Conservation (phyloP, 2,329 filamentous ascomycete species). For the Nannizziopsis arthrosporioides region DNA sequence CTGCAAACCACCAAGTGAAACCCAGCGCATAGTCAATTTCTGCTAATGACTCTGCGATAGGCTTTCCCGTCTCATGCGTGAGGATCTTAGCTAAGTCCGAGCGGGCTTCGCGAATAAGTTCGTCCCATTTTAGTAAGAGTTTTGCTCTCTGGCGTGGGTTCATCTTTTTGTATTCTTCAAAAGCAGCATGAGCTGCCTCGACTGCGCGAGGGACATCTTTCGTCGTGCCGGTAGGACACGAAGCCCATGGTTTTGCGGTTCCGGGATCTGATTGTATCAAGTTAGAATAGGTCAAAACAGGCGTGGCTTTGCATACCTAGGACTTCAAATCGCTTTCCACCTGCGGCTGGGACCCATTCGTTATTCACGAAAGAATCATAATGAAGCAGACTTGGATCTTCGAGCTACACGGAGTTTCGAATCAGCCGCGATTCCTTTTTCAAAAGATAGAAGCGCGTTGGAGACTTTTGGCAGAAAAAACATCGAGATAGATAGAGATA, state of each 20-base stretch:
- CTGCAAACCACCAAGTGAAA: slow-evolving; percentile 72
- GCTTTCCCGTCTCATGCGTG: slow-evolving; percentile 85
- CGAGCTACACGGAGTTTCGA: slow-evolving; percentile 25
- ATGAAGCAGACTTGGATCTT: slow-evolving; percentile 39
- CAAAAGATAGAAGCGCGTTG: neutral
- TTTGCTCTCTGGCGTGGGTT: slow-evolving; percentile 52
- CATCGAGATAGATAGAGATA: neutral
- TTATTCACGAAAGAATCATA: slow-evolving; percentile 43
- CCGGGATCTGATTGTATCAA: slow-evolving; percentile 38
- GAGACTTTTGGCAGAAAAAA: neutral
- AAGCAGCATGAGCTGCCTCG: slow-evolving; percentile 48
- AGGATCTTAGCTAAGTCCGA: slow-evolving; percentile 70
- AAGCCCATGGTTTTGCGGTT: slow-evolving; percentile 40
- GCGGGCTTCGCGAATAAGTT: slow-evolving; percentile 49
- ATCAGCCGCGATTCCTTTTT: neutral
- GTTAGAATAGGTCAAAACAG: slow-evolving; percentile 3
- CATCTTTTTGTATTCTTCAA: slow-evolving; percentile 47
- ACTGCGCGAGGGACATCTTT: slow-evolving; percentile 53
- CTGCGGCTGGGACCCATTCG: slow-evolving; percentile 37
- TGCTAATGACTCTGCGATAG: slow-evolving; percentile 59
- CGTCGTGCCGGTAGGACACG: slow-evolving; percentile 39
- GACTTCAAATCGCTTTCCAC: slow-evolving; percentile 41
- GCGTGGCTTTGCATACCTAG: slow-evolving; percentile 25
- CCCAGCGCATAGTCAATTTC: slow-evolving; percentile 62
- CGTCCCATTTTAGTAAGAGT: slow-evolving; percentile 53